Percentiles rank a stretch among this genome's conserved stretches.
These are phyloP conservation scores for Colletotrichum sp. DNA, from an alignment of 2,329 filamentous ascomycete genomes.

Conservation along the genomic window DNA sequence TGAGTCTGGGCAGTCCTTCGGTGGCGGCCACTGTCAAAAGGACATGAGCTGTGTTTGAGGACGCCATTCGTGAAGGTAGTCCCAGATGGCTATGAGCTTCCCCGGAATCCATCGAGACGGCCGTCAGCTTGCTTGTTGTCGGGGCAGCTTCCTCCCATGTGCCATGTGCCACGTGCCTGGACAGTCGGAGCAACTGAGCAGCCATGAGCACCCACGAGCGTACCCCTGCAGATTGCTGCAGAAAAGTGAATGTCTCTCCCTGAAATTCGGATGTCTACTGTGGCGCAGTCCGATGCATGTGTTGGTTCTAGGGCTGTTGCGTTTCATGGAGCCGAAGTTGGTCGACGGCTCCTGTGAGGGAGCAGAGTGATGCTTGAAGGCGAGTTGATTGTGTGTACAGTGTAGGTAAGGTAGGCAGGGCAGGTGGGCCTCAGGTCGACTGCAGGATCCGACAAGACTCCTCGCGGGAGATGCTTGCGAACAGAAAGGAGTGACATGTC, in stretches of 20 bases:
- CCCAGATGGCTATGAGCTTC: not conserved
- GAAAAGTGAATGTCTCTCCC: not conserved
- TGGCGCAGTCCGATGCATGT: not conserved
- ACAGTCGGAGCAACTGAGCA: not conserved
- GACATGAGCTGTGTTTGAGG: not conserved
- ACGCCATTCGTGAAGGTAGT: not conserved
- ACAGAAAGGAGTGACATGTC: not conserved
- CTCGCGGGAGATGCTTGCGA: not conserved
- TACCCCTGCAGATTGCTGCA: not conserved
- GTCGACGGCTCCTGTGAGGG: fast-evolving
- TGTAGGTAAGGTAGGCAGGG: not conserved
- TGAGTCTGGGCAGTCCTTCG: not conserved
- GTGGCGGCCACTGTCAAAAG: not conserved
- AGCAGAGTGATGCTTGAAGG: not conserved
- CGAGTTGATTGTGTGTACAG: not conserved
- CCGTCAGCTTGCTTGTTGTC: not conserved
- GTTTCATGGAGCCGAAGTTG: not conserved
- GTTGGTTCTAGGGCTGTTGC: not conserved
- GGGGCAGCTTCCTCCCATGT: not conserved
- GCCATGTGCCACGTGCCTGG: not conserved
- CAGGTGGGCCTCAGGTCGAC: not conserved
- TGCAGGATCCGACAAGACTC: not conserved
- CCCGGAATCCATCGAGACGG: not conserved
- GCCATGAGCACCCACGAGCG: not conserved
- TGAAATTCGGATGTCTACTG: not conserved